Conservation (phyloP, 257 asterid genomes). For the Solanum etuberosum region DNA sequence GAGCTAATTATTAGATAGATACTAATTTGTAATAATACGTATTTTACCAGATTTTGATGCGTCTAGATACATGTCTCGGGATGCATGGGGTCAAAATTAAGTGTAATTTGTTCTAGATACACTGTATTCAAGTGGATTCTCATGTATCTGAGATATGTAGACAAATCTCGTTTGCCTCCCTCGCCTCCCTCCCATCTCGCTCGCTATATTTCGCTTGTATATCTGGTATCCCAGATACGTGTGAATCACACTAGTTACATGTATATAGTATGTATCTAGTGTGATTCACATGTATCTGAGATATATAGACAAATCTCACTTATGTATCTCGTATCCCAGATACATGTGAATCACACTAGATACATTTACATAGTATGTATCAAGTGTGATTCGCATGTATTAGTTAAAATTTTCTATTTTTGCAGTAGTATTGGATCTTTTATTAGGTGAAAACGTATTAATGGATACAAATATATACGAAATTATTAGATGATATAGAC, state of each 20-base stretch:
- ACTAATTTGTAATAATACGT: too few relatives aligned
- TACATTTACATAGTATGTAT: neutral
- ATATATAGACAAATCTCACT: too few relatives aligned
- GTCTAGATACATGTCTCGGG: too few relatives aligned
- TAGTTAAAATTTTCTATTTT: neutral
- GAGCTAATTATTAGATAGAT: neutral
- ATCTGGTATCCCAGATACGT: too few relatives aligned
- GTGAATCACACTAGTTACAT: neutral
- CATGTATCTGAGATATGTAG: neutral
- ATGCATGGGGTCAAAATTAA: neutral
- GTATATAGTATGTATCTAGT: neutral
- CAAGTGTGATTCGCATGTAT: too few relatives aligned
- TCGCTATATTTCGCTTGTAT: too few relatives aligned
- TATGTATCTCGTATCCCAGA: rapidly evolving
- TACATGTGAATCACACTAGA: neutral
- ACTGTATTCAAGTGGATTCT: too few relatives aligned
- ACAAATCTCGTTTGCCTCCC: too few relatives aligned
- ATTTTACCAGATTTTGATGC: too few relatives aligned
- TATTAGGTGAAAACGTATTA: too few relatives aligned
- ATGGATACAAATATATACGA: neutral
- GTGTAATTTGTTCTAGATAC: too few relatives aligned
- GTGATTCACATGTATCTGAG: neutral
- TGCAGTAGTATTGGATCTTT: neutral
- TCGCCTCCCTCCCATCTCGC: neutral
- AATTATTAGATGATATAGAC: too few relatives aligned